A percentile compares a stretch with the other conserved stretches of the same genome.
phyloP scores from a whole-genome alignment of 208 protist genomes.

The Acanthamoeba triangularis region DNA sequence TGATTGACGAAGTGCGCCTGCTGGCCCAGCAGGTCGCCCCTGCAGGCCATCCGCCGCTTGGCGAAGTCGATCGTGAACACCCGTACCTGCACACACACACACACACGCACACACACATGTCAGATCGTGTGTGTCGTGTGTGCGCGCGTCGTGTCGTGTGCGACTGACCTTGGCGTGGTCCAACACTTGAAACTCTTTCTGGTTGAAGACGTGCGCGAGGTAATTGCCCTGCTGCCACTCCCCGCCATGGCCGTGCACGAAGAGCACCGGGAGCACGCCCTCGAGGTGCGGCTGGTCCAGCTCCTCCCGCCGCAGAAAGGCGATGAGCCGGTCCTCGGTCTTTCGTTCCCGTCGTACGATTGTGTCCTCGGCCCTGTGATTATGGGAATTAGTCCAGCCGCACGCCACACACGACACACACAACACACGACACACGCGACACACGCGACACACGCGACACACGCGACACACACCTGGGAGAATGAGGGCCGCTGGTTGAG shows the following conservation, averaged over 20 bases:
- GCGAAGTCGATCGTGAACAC: neutral
- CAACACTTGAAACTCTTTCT: neutral
- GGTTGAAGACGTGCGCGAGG: neutral
- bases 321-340: neutral
- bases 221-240: neutral
- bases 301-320: neutral
- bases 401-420: neutral
- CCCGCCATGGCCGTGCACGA: conserved; percentile 8
- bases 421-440: no score
- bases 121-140: neutral
- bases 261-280: conserved; percentile 13
- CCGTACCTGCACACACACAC: neutral
- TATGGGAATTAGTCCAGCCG: neutral
- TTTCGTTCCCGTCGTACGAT: neutral
- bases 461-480: neutral
- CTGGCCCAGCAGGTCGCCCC: conserved; percentile 11
- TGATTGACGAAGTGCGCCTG: conserved; percentile 30
- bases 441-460: neutral
- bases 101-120: no score
- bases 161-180: neutral
- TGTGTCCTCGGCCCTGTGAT: neutral
- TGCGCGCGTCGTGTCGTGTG: neutral
- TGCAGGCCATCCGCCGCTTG: neutral
- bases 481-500: neutral
- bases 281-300: neutral